Base-by-base conservation (phyloP, 2,329 filamentous ascomycete genomes). In the Pyrenophora graminea region DNA sequence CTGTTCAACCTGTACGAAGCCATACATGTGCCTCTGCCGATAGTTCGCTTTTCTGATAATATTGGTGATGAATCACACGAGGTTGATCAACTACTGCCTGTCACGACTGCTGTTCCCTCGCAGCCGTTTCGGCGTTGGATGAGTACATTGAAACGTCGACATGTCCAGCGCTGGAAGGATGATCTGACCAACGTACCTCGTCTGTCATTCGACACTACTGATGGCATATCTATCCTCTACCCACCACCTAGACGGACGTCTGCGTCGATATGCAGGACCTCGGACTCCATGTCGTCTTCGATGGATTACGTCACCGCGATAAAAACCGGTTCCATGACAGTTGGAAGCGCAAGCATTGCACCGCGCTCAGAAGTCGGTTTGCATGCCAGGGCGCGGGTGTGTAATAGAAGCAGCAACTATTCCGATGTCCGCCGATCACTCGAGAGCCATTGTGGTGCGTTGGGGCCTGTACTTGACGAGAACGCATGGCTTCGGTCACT, bases 281-380 rank as follows among this genome's bases (percentile, higher is more conserved):
- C 72, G 36, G 72, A 61, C 6, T 88, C 87, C 2, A 89, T 89
- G 10, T 82, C 82, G 1, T 90, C 89, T 6, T 95, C 91, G 0
- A 85, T 90, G 53, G 88, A 83, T 2, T 91, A 92, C 66, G 84
- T 97, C 33, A 85, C 86, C n/a, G 87, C 85, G 13, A 82, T 95
- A 61, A 91, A 88, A 69, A 94, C 90, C 56, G 88, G 89, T 45
- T 92, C 88, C 52, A 80, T 90, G 53, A 96, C 91, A 53, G 77
- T 92, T 52, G 82, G 85, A 40, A 90, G 87, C 63, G 80, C 84
- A 59, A 95, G 89, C 72, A 79, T 88, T 52, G 78, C 84, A 39
- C 82, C 84, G 27, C 81, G 45, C 84, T 86, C 34, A 73, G 77
- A 60, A 73, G 77, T 36, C 83, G 86, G 37, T 80, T 80, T 56